Evolutionary conservation across 2,329 filamentous ascomycete species (phyloP), one percentile per base, ranked within the genome.

Genomic region (Thermothelomyces thermophilus): DNA sequence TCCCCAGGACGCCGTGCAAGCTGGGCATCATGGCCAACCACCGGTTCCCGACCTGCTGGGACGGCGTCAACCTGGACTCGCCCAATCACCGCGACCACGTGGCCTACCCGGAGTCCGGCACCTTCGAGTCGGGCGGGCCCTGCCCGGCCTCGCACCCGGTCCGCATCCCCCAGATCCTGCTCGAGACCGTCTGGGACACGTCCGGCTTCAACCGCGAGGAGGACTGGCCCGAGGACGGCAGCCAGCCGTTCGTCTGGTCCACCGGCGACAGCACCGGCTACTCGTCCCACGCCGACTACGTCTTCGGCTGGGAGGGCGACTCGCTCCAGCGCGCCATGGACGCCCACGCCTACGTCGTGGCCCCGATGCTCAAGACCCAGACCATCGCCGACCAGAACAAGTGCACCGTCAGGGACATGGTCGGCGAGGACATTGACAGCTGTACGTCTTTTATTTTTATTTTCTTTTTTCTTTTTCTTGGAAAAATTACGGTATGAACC

Each of bases 1-100:
- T 73, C 55, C 70, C 70, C 4, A 62, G 61, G 14, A 59, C 51
- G 13, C 62, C 68, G 2, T 74, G 70, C 58, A 62, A 62, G 10
- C 63, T 63, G n/a, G 71, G 69, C 14, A 73, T 73, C 53, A 68
- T 70, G 60, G 67, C 68, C 3, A 72, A 71, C 59, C 68, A 71
- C 53, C 68, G 69, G 5, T 73, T 74, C 63, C 73, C 72, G 16
- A 69, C 65, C 11, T 79, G 74, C 66, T 79, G 75, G 75, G 68
- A 80, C 53, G 75, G 75, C 39, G 65, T 67, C 40, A 68, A 76
- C 55, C 57, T 74, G 43, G 74, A 77, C 60, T 63, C 68, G 3
- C 50, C 65, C 0, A 69, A 77, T 60, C 73, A 78, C 63, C 54
- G 66, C 50, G 65, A 66, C 51, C 71, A 73, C 58, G 68, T 72